Evolutionary conservation across 2,329 filamentous ascomycete genomes (phyloP).

Genomic region (Dactylellina haptotyla): DNA sequence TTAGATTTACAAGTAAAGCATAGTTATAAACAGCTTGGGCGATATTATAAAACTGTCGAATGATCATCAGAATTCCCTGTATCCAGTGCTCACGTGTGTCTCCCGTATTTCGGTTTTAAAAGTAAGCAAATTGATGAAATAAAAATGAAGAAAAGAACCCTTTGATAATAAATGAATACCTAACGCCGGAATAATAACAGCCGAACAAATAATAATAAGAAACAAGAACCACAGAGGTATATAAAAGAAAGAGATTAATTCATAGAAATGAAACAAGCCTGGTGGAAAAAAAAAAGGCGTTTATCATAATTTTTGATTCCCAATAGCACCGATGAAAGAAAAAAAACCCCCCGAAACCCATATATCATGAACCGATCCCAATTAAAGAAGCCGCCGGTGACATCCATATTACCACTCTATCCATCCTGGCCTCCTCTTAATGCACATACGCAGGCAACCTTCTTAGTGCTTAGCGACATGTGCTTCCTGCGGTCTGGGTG

Average conservation of each 20-base stretch:
- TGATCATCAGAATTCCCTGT: too few species aligned
- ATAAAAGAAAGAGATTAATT: slow-evolving; percentile 4
- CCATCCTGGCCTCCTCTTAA: background rate
- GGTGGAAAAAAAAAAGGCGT: background rate
- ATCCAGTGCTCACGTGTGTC: too few species aligned
- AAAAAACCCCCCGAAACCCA: too few species aligned
- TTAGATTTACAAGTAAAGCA: too few species aligned
- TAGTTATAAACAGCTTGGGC: too few species aligned
- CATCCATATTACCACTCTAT: background rate
- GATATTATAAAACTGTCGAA: too few species aligned
- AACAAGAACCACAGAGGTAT: background rate
- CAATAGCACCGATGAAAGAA: slow-evolving; percentile 11
- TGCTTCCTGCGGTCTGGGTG: slow-evolving; percentile 40
- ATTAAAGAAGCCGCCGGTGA: background rate
- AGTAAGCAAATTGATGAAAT: too few species aligned
- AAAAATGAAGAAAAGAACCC: too few species aligned
- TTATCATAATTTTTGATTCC: slow-evolving; percentile 3
- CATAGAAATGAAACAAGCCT: background rate
- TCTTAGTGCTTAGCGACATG: slow-evolving; percentile 31
- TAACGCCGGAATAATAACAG: background rate
- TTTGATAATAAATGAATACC: too few species aligned
- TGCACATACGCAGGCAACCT: background rate
- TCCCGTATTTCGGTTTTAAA: too few species aligned
- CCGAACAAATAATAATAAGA: background rate
- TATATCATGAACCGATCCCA: background rate